These are phyloP conservation scores for Podaxis carcinomalis DNA, from an alignment of 768 basidiomycete species.

Conservation along the genomic window DNA sequence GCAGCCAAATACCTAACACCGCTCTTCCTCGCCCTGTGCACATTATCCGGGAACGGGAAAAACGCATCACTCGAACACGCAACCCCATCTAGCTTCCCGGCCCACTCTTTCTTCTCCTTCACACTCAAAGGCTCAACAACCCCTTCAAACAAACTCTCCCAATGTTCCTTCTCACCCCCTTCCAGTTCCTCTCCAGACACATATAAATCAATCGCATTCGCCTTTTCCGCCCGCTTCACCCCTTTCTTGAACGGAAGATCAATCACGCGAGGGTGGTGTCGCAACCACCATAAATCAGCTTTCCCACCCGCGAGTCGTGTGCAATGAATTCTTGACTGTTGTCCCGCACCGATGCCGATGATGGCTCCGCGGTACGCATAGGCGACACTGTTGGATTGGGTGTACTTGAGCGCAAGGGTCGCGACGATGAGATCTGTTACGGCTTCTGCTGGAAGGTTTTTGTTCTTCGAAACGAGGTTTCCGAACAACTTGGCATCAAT, in stretches of 20 bases:
- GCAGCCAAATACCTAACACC: constrained; percentile 92
- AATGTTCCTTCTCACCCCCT: constrained; percentile 84
- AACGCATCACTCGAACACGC: constrained; percentile 96
- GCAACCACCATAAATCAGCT: constrained; percentile 99
- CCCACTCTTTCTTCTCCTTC: constrained; percentile 75
- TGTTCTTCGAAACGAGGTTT: constrained; percentile 88
- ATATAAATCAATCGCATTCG: constrained; percentile 96
- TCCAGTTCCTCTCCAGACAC: constrained; percentile 88
- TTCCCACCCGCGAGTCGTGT: constrained; percentile 96
- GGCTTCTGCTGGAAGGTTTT: constrained; percentile 75
- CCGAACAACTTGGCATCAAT: constrained; percentile 77
- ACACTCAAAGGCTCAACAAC: constrained; percentile 60
- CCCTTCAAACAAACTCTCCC: constrained; percentile 84
- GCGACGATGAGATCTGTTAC: constrained; percentile 93
- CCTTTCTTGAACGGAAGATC: constrained; percentile 95
- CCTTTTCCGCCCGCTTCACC: constrained; percentile 96
- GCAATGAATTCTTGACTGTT: constrained; percentile 99
- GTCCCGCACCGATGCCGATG: constrained; percentile 94
- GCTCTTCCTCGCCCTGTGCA: constrained; percentile 87
- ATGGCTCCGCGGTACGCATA: constrained; percentile 91
- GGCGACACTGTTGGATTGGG: constrained; percentile 97
- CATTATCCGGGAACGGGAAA: constrained; percentile 99
- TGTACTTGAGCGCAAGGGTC: constrained; percentile 96
- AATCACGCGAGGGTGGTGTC: constrained; percentile 93
- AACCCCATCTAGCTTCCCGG: constrained; percentile 71